These are phyloP conservation scores for Coprinopsis sp. DNA, from an alignment of 768 basidiomycete genomes.

Conservation along the genomic window DNA sequence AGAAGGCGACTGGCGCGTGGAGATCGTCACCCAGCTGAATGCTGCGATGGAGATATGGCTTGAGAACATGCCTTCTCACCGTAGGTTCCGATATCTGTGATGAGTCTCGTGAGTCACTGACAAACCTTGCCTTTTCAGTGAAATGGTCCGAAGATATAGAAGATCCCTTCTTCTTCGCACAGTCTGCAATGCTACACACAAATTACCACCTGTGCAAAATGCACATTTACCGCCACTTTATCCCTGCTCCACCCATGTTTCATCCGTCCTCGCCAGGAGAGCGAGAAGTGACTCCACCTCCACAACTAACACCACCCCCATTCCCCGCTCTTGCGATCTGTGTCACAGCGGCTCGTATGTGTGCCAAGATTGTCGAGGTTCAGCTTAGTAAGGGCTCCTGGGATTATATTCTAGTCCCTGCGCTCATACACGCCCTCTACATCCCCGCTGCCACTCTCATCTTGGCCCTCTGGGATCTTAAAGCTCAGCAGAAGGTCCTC, in stretches of 20 bases:
- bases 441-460: constrained; percentile 49
- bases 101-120: not conserved
- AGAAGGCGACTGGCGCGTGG: constrained; percentile 47
- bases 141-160: constrained; percentile 53
- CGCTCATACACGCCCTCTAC: constrained; percentile 42
- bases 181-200: constrained; percentile 53
- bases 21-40: constrained; percentile 64
- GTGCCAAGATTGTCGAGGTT: constrained; percentile 53
- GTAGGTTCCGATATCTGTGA: constrained; percentile 33
- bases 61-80: constrained; percentile 60
- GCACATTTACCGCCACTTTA: constrained; percentile 67
- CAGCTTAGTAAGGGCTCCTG: constrained; percentile 37
- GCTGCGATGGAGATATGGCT: constrained; percentile 70
- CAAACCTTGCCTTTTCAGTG: constrained; percentile 32
- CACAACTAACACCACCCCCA: constrained; percentile 16
- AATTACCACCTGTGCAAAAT: constrained; percentile 62
- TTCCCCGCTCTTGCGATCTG: constrained; percentile 28
- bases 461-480: constrained; percentile 56
- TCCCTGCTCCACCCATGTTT: constrained; percentile 35
- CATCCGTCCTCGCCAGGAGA: constrained; percentile 13
- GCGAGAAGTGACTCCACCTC: not conserved
- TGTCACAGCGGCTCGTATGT: constrained; percentile 45
- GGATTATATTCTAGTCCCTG: constrained; percentile 33
- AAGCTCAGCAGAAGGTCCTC: constrained; percentile 35
- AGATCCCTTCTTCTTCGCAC: constrained; percentile 45